Evolutionary conservation across 345 rosid species (phyloP).

Genomic region (Turnera subulata): DNA sequence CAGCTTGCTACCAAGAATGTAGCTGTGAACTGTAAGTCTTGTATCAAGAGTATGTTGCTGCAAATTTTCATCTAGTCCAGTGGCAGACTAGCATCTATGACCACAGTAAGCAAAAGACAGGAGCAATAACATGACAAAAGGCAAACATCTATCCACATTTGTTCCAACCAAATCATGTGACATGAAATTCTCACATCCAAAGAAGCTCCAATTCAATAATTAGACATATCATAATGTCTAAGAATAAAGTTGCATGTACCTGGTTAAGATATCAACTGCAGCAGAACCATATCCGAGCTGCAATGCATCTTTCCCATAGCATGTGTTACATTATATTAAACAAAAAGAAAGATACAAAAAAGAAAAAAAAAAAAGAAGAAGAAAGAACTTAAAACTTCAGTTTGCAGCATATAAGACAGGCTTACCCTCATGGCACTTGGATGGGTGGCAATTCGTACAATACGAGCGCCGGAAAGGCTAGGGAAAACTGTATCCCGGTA

Average conservation of each 20-base stretch:
- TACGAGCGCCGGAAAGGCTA: conserved; percentile 90
- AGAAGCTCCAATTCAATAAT: neutral
- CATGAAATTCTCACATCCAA: too few relatives aligned
- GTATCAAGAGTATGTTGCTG: neutral
- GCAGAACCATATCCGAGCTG: conserved; percentile 98
- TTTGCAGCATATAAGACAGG: conserved; percentile 1
- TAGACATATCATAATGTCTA: neutral
- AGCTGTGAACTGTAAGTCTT: neutral
- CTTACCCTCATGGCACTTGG: conserved; percentile 92
- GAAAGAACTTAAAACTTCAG: conserved; percentile 3
- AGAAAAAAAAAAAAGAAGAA: too few relatives aligned
- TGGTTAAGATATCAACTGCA: conserved; percentile 79
- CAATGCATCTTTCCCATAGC: conserved; percentile 9
- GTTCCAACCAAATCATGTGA: too few relatives aligned
- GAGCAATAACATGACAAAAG: too few relatives aligned
- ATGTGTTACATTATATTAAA: conserved; percentile 17
- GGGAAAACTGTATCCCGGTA: conserved; percentile 81
- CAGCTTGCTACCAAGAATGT: neutral
- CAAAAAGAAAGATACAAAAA: too few relatives aligned
- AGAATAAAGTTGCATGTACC: conserved; percentile 38
- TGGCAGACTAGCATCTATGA: too few relatives aligned
- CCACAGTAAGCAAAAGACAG: too few relatives aligned
- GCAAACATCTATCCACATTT: too few relatives aligned
- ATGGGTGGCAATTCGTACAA: conserved; percentile 96
- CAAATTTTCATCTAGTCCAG: too few relatives aligned